A percentile compares a stretch with the other conserved stretches of the same genome.
phyloP scores from a whole-genome alignment of 495 filamentous ascomycete genomes.

The Paragyromitra xinjiangensis region DNA sequence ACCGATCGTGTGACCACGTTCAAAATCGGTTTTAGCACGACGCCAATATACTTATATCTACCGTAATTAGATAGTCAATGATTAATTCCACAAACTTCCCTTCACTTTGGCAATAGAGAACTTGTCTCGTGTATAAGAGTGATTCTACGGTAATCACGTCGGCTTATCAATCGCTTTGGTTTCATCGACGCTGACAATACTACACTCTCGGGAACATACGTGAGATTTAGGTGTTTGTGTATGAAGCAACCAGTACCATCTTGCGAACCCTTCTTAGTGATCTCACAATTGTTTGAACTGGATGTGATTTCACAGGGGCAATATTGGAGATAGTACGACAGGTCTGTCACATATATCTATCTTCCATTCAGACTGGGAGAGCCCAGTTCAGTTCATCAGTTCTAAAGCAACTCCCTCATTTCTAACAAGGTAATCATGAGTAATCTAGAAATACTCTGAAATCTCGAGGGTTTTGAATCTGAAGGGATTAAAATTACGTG shows the following conservation, averaged over 20 bases:
- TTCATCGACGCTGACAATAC: not conserved
- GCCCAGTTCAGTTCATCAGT: not conserved
- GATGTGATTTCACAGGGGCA: not conserved
- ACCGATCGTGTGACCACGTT: not conserved
- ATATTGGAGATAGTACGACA: not conserved
- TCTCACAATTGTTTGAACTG: not conserved
- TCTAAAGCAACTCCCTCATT: not conserved
- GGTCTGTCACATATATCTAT: not conserved
- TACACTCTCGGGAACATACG: not conserved
- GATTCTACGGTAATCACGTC: not conserved
- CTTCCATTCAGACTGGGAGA: not conserved
- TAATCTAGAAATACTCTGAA: not conserved
- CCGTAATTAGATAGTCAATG: slow-evolving; percentile 12
- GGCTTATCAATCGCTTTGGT: not conserved
- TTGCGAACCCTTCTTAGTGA: not conserved
- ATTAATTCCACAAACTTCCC: slow-evolving; percentile 5
- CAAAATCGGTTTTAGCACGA: not conserved
- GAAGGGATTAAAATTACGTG: not conserved
- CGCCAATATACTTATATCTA: not conserved
- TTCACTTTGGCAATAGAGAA: not conserved
- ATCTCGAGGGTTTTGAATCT: not conserved
- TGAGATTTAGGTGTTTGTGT: not conserved
- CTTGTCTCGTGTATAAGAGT: not conserved
- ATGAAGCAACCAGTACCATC: too few relatives aligned
- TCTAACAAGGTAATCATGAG: not conserved